A percentile compares a stretch with the other conserved stretches of the same genome.
Evolutionary conservation across 495 filamentous ascomycete genomes (phyloP).

Genomic region (Talaromyces borbonicus): DNA sequence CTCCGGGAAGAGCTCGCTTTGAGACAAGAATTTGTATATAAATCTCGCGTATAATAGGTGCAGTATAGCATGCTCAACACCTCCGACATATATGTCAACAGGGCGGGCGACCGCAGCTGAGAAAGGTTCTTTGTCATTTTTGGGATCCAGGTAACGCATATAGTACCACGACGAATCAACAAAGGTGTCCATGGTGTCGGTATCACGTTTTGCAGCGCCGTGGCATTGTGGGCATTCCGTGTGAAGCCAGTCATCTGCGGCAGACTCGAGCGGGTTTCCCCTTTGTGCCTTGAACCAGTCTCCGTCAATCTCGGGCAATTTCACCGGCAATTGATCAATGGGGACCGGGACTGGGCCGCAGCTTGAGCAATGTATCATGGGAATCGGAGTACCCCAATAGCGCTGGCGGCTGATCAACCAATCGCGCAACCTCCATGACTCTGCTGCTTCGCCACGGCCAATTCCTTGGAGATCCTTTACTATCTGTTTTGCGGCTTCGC

Average conservation of each 20-base stretch:
- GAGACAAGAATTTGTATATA: constrained; percentile 74
- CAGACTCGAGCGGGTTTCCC: constrained; percentile 67
- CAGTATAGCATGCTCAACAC: constrained; percentile 82
- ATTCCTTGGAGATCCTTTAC: constrained; percentile 41
- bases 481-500: constrained; percentile 52
- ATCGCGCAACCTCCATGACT: constrained; percentile 70
- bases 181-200: constrained; percentile 94
- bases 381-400: constrained; percentile 88
- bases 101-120: constrained; percentile 50
- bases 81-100: constrained; percentile 79
- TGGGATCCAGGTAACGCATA: constrained; percentile 63
- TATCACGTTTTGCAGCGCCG: constrained; percentile 65
- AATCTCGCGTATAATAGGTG: constrained; percentile 89
- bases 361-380: constrained; percentile 69
- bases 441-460: constrained; percentile 45
- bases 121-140: constrained; percentile 53
- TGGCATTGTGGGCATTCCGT: constrained; percentile 66
- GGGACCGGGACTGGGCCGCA: constrained; percentile 79
- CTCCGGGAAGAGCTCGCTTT: constrained; percentile 44
- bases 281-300: constrained; percentile 58
- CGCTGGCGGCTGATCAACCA: constrained; percentile 84
- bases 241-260: constrained; percentile 58
- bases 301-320: constrained; percentile 57
- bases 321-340: constrained; percentile 62
- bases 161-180: constrained; percentile 93